Evolutionary conservation across 192 early-diverging fungal genomes (phyloP), one percentile per base, ranked within the genome.

Genomic region (Paraglomus brasilianum): DNA sequence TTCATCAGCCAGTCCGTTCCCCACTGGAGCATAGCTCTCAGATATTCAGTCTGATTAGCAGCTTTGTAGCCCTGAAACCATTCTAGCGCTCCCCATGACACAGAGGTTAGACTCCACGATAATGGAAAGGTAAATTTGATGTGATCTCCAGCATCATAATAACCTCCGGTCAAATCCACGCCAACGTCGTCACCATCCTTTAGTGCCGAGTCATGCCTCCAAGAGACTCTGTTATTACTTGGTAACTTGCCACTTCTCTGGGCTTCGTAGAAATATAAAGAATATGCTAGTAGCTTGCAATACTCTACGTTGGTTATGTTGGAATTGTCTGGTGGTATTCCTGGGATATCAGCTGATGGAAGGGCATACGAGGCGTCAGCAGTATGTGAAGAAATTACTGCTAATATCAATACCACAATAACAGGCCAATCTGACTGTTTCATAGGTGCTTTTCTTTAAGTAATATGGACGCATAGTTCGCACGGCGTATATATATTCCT

Each of bases 51-150:
- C 65, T 86, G 77, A 11, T 78, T 69, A 15, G 85, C 79, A 47
- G 77, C 71, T 36, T 71, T 55, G 48, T 82, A 87, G 30, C 83
- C 84, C 5, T 87, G 77, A 69, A 72, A 84, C 70, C 75, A 87
- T 65, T 82, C 79, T 42, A 84, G 42, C 24, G 70, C 85, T 15
- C 85, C 85, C 83, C 84, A 87, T 17, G 81, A 69, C 6, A 81
- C 60, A 42, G 79, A 66, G 15, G 81, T 48, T 52, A 87, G 40
- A 6, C 80, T 63, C 36, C 84, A 78, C 0, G 83, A 79, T 47
- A 87, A 59, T 40, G 86, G 86, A n/a, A 85, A 78, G n/a, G 81
- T 81, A 52, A 87, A 87, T 68, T 86, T 87, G 36, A 87, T 40
- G 47, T 86, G 83, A 64, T 87, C 86, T 21, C 85, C 80, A 13